phyloP scores from a whole-genome alignment of 2,329 filamentous ascomycete species.

The Cryphonectria naterciae region DNA sequence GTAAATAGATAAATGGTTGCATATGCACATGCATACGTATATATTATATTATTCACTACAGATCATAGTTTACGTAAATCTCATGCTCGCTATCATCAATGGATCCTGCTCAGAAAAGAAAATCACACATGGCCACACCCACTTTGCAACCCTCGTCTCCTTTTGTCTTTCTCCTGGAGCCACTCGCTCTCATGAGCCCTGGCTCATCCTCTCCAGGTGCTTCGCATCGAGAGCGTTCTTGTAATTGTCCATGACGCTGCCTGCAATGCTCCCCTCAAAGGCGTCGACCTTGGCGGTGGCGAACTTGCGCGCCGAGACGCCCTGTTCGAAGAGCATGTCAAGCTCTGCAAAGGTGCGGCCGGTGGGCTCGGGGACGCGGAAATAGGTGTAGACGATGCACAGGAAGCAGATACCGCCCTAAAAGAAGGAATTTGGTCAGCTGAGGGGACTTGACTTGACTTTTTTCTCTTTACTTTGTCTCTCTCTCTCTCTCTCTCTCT shows the following conservation, averaged over 20 bases:
- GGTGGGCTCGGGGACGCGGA: slow-evolving; percentile 77
- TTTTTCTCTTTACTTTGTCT: no score
- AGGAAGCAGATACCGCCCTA: slow-evolving; percentile 75
- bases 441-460: no score
- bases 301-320: slow-evolving; percentile 74
- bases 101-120: not conserved
- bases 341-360: slow-evolving; percentile 86
- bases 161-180: no score
- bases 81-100: not conserved
- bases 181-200: slow-evolving; percentile 7
- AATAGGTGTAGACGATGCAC: slow-evolving; percentile 81
- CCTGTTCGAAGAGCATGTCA: slow-evolving; percentile 79
- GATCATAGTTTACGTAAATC: not conserved
- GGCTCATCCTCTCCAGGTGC: slow-evolving; percentile 35
- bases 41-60: not conserved
- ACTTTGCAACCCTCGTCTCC: not conserved
- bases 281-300: slow-evolving; percentile 60
- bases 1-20: not conserved
- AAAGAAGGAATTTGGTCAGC: slow-evolving; percentile 8
- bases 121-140: not conserved
- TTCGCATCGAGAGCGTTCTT: slow-evolving; percentile 44
- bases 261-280: slow-evolving; percentile 56
- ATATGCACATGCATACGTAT: not conserved
- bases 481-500: no score
- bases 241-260: slow-evolving; percentile 53